Evolutionary conservation across 1,139 yeast species (phyloP), one percentile per base, ranked within the genome.

Genomic region (Blastobotrys niveus): DNA sequence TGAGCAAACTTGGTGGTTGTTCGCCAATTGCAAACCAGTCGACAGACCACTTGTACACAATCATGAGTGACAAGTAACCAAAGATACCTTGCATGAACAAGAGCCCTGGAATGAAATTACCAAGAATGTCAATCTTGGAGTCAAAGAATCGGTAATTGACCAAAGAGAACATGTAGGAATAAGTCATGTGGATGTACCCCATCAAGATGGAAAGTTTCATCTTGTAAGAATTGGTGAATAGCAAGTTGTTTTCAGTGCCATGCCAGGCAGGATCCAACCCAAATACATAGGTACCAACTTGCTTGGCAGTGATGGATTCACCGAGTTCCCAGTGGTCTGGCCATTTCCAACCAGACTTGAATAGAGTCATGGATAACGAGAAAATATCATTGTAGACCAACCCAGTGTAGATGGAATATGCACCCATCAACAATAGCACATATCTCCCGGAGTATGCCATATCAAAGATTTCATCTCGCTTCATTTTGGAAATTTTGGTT

Each of bases 191-290:
- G 34, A 77, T 73, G 63, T 83, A 89, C 12, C 99, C 99, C 93
- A 91, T 85, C 54, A 93, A 71, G 49, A 91, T 84, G 2, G 97
- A 88, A 50, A 91, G 70, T 62, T 91, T 91, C 99, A 91, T 91
- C 70, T 91, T 91, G 68, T 86, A 89, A 1, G 97, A 88, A 65
- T 91, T 91, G 41, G 95, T 80, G 66, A 91, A 91, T 46, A 91
- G 69, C 58, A 91, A 73, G 51, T 82, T 84, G 66, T 93, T 93
- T 50, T 91, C 97, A 32, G 97, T 77, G 2, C 96, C 96, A 62
- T 91, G 98, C 99, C 99, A 91, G 14, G 82, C 85, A 68, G 87
- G 86, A 65, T 91, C 99, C 39, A 91, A 64, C 46, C 99, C 99
- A 57, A 89, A 70, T 8, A 84, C 74, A 62, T 93, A 93, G 10